Conservation (phyloP, 2,329 filamentous ascomycete species). For the Venturia aucupariae region DNA sequence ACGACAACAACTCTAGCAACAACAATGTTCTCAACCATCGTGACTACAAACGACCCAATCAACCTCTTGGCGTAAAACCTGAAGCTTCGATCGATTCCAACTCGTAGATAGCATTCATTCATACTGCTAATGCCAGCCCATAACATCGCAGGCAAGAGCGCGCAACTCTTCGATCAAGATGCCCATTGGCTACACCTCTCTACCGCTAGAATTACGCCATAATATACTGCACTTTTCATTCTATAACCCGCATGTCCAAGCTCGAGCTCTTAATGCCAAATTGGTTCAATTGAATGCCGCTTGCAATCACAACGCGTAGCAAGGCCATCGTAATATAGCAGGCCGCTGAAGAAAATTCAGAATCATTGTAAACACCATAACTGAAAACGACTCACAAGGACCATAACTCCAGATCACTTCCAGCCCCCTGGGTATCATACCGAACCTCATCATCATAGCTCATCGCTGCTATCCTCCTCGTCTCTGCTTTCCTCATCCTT, state of each 20-base stretch:
- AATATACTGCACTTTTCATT: background rate
- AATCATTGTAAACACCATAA: background rate
- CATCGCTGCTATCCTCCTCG: conserved; percentile 6
- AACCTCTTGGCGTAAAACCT: background rate
- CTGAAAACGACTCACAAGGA: background rate
- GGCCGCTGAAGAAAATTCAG: no score
- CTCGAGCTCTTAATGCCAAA: background rate
- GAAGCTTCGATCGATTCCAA: background rate
- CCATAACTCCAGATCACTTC: background rate
- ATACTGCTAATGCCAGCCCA: background rate
- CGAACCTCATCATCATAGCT: conserved; percentile 6
- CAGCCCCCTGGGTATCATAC: background rate
- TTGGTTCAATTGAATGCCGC: background rate
- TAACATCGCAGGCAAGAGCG: background rate
- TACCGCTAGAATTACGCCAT: background rate
- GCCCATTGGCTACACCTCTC: background rate
- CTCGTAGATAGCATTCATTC: background rate
- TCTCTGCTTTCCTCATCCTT: background rate
- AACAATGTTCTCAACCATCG: background rate
- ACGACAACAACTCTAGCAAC: no score
- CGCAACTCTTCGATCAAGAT: background rate
- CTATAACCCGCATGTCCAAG: background rate
- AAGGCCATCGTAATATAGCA: no score
- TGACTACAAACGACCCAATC: background rate
- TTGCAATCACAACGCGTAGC: no score